Base-by-base conservation (phyloP, 257 asterid genomes). In the Dorcoceras hygrometricum region DNA sequence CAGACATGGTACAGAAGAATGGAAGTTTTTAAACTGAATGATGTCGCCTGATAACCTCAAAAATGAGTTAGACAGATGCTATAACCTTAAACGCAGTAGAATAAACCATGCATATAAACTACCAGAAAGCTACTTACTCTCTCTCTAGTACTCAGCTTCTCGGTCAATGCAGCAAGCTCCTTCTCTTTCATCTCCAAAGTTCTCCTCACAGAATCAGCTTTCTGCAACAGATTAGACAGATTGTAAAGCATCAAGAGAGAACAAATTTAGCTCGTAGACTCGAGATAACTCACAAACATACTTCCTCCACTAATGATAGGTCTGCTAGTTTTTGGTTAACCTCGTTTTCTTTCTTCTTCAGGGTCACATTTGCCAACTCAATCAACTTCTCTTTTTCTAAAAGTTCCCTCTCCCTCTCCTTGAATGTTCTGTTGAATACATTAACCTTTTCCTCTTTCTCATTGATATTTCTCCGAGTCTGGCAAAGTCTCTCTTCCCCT, bases 371-470 rank as follows among this genome's bases (percentile, higher is more conserved):
- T 36, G 75, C 75, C 72, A 77, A 65, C 71, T 80, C 84, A 36
- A 76, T 74, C 78, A 78, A 84, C 69, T 79, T 84, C 65, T 63
- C 80, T 57, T 79, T 84, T 76, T 81, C 96, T 69, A 78, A 77
- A 73, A 92, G 74, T 65, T 78, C 76, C 73, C 75, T 77, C 80
- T 83, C 87, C 71, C 71, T 86, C 82, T 79, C 84, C 75, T 79
- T 83, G 67, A 83, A 66, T 57, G 22, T 72, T 83, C 79, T 77
- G 66, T 86, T 79, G 57, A 67, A 36, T 74, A 69, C 89, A 51
- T 74, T 79, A 24, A 74, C 78, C 70, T 76, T 87, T 68, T 87
- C 96, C 83, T 92, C 97, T 82, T 85, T 84, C 81, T 92, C 95
- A 63, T 80, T 78, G 75, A 89, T 61, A 24, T 66, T 66, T 77